phyloP scores from a whole-genome alignment of 2,329 filamentous ascomycete genomes.

The Purpureocillium lavendulum region DNA sequence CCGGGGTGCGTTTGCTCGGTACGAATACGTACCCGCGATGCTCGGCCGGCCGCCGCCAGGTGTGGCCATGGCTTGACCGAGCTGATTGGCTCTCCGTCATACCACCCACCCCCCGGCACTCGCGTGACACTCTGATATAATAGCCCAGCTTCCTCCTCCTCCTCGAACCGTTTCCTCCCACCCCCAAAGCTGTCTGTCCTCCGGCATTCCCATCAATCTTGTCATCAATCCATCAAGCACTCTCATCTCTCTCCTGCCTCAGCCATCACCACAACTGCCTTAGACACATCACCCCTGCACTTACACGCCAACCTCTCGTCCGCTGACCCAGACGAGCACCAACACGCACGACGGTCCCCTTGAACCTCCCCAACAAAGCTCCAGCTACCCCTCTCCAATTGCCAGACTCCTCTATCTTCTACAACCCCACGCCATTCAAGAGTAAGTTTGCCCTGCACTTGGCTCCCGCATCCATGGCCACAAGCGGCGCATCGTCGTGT shows the following conservation, averaged over 20 bases:
- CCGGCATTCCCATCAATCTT: background rate
- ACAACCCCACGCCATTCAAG: slow-evolving; percentile 5
- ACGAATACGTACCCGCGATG: too few species aligned
- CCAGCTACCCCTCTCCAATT: background rate
- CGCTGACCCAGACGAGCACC: too few species aligned
- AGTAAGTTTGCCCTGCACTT: slow-evolving; percentile 7
- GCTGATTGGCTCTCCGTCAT: slow-evolving; percentile 7
- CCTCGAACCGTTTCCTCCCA: background rate
- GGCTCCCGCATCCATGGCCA: slow-evolving; percentile 4
- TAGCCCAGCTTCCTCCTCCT: slow-evolving; percentile 9
- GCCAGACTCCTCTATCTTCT: background rate
- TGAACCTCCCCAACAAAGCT: slow-evolving; percentile 1
- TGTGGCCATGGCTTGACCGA: background rate
- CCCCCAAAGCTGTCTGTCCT: background rate
- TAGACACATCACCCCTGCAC: background rate
- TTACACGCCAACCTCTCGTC: too few species aligned
- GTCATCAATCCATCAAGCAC: slow-evolving; percentile 2
- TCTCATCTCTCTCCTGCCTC: slow-evolving; percentile 1
- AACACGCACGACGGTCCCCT: too few species aligned
- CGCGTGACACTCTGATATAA: slow-evolving; percentile 15
- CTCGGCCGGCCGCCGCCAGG: too few species aligned
- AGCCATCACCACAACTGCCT: slow-evolving; percentile 2
- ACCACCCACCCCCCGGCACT: slow-evolving; percentile 9
- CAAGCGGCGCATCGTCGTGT: background rate
- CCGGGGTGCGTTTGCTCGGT: too few species aligned